These are phyloP conservation scores for Tirmania nivea DNA, from an alignment of 495 filamentous ascomycete species.

Conservation along the genomic window DNA sequence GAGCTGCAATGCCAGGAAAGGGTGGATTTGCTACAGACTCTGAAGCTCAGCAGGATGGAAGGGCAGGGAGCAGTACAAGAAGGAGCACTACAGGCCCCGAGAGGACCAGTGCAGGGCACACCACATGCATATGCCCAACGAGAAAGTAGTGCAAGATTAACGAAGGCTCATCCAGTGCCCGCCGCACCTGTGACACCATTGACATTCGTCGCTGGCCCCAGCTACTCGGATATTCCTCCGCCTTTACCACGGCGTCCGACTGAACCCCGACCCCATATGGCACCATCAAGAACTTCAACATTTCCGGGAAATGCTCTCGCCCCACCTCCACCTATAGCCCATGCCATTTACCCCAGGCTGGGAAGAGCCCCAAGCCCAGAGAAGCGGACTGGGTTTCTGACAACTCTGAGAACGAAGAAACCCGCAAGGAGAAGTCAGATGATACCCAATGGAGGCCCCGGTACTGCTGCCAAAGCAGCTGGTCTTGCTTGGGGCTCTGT, in stretches of 20 bases:
- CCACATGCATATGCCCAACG: not conserved
- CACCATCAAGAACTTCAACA: not conserved
- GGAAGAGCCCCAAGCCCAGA: slow-evolving; percentile 63
- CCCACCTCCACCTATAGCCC: slow-evolving; percentile 3
- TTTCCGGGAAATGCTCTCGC: not conserved
- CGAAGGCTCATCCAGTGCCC: no score
- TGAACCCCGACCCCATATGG: slow-evolving; percentile 21
- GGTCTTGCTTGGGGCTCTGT: slow-evolving; percentile 59
- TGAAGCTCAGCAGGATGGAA: slow-evolving; percentile 54
- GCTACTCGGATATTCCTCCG: slow-evolving; percentile 53
- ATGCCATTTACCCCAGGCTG: slow-evolving; percentile 13
- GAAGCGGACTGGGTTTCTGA: slow-evolving; percentile 51
- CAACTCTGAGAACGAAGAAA: slow-evolving; percentile 43
- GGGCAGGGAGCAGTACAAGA: slow-evolving; percentile 3
- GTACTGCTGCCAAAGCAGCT: slow-evolving; percentile 63
- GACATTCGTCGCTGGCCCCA: slow-evolving; percentile 33
- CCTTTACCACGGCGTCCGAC: slow-evolving; percentile 37
- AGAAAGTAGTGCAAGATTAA: no score
- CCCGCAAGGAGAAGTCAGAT: slow-evolving; percentile 11
- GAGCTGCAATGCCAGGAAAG: slow-evolving; percentile 88
- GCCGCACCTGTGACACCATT: not conserved
- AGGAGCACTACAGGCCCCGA: not conserved
- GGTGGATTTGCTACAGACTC: slow-evolving; percentile 67
- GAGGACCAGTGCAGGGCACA: not conserved
- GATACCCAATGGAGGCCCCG: slow-evolving; percentile 21